These are phyloP conservation scores for Psilocybe subaeruginosa DNA, from an alignment of 768 basidiomycete species.

Conservation along the genomic window DNA sequence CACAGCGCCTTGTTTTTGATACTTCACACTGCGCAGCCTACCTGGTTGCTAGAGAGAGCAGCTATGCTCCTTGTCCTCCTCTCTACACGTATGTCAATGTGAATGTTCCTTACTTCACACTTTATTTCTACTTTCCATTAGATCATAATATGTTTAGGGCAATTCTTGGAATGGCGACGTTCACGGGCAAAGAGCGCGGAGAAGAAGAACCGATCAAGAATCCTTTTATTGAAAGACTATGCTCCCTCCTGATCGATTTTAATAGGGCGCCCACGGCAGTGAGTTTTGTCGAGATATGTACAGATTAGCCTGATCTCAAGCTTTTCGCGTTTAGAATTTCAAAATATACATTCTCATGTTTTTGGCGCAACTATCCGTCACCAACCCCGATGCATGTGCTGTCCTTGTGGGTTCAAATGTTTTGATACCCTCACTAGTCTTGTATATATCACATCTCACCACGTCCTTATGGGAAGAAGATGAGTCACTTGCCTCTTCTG, in stretches of 20 bases:
- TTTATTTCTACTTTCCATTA: slow-evolving; percentile 21
- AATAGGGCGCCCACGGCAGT: slow-evolving; percentile 45
- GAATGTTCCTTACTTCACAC: neutral
- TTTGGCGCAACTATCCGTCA: slow-evolving; percentile 43
- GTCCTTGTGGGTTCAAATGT: slow-evolving; percentile 48
- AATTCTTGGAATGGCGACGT: slow-evolving; percentile 42
- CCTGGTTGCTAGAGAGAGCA: slow-evolving; percentile 50
- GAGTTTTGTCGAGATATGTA: neutral
- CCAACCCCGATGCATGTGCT: slow-evolving; percentile 39
- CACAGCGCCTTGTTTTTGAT: slow-evolving; percentile 48
- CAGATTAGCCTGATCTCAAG: neutral
- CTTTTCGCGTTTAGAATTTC: slow-evolving; percentile 24
- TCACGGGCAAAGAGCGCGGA: slow-evolving; percentile 22
- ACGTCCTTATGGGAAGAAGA: slow-evolving; percentile 72
- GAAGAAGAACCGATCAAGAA: slow-evolving; percentile 31
- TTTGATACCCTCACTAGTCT: slow-evolving; percentile 67
- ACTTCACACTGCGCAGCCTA: slow-evolving; percentile 53
- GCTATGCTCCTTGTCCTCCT: slow-evolving; percentile 56
- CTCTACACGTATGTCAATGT: slow-evolving; percentile 50
- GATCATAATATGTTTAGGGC: slow-evolving; percentile 44
- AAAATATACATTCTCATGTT: slow-evolving; percentile 42
- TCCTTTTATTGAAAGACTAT: slow-evolving; percentile 51
- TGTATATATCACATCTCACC: slow-evolving; percentile 54
- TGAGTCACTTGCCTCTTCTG: slow-evolving; percentile 39
- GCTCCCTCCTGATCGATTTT: slow-evolving; percentile 49